Percentiles rank a stretch among this genome's conserved stretches.
These are phyloP conservation scores for Trichoderma orchidacearum DNA, from an alignment of 495 filamentous ascomycete species.

Conservation along the genomic window DNA sequence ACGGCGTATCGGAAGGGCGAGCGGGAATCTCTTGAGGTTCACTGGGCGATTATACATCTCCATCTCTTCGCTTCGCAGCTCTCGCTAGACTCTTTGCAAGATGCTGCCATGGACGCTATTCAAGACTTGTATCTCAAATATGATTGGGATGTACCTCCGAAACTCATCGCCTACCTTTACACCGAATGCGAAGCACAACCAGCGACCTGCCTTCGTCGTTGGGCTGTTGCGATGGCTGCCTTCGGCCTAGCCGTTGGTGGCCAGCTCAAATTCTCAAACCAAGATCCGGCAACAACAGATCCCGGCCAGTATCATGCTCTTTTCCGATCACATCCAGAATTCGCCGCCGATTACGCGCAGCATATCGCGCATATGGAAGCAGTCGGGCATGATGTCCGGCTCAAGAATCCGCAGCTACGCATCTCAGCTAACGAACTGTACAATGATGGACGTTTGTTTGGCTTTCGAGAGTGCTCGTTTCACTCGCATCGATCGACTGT, in stretches of 20 bases:
- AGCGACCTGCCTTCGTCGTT: constrained; percentile 27
- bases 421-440: constrained; percentile 28
- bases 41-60: constrained; percentile 27
- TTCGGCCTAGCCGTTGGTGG: constrained; percentile 21
- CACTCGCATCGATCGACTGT: constrained; percentile 28
- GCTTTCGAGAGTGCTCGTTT: constrained; percentile 34
- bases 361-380: constrained; percentile 27
- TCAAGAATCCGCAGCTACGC: constrained; percentile 36
- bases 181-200: constrained; percentile 24
- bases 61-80: constrained; percentile 32
- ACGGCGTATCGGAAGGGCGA: constrained; percentile 7
- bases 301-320: constrained; percentile 17
- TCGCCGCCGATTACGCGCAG: constrained; percentile 25
- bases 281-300: not conserved
- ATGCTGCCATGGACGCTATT: constrained; percentile 32
- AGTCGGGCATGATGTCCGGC: constrained; percentile 25
- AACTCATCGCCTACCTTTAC: constrained; percentile 29
- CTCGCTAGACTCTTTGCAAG: constrained; percentile 25
- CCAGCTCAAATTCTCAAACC: not conserved
- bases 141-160: constrained; percentile 32
- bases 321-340: constrained; percentile 20
- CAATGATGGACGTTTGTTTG: constrained; percentile 32
- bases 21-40: constrained; percentile 11
- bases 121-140: constrained; percentile 35
- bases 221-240: constrained; percentile 35